Conservation (phyloP, 768 basidiomycete genomes). For the Gelatoporia subvermispora region DNA sequence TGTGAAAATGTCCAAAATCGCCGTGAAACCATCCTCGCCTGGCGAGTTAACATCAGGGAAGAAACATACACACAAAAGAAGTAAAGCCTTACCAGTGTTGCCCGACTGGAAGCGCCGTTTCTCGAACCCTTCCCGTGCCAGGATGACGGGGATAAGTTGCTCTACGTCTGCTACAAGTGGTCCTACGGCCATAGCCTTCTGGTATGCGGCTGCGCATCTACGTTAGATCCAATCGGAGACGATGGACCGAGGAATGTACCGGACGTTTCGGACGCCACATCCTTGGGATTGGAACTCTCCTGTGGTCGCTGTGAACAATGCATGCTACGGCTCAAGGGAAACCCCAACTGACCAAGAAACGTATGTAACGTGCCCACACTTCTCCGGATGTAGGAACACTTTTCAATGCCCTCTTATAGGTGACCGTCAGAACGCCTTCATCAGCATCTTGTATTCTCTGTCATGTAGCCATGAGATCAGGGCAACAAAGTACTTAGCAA, state of each 20-base stretch:
- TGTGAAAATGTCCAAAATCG: conserved; percentile 53
- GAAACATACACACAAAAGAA: not conserved
- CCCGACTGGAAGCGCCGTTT: conserved; percentile 48
- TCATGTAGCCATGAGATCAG: not conserved
- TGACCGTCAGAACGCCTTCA: conserved; percentile 35
- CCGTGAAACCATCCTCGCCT: conserved; percentile 48
- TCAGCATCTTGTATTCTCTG: conserved; percentile 48
- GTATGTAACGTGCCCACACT: conserved; percentile 74
- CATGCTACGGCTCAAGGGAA: not conserved
- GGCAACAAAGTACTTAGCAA: not conserved
- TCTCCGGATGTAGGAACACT: conserved; percentile 77
- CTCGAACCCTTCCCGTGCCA: conserved; percentile 64
- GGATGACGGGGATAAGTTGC: conserved; percentile 55
- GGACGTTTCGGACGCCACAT: conserved; percentile 23
- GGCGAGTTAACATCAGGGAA: not conserved
- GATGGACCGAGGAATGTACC: conserved; percentile 1
- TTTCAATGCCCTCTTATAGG: conserved; percentile 54
- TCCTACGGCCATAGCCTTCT: conserved; percentile 49
- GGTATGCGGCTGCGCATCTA: conserved; percentile 46
- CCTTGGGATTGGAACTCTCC: conserved; percentile 36
- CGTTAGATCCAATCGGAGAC: not conserved
- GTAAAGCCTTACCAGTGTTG: conserved; percentile 31
- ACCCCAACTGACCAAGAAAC: conserved; percentile 50
- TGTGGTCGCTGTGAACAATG: conserved; percentile 21
- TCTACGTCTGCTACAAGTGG: conserved; percentile 57